Conservation (phyloP, 2,329 filamentous ascomycete genomes). For the Phyllosticta paracitricarpa region DNA sequence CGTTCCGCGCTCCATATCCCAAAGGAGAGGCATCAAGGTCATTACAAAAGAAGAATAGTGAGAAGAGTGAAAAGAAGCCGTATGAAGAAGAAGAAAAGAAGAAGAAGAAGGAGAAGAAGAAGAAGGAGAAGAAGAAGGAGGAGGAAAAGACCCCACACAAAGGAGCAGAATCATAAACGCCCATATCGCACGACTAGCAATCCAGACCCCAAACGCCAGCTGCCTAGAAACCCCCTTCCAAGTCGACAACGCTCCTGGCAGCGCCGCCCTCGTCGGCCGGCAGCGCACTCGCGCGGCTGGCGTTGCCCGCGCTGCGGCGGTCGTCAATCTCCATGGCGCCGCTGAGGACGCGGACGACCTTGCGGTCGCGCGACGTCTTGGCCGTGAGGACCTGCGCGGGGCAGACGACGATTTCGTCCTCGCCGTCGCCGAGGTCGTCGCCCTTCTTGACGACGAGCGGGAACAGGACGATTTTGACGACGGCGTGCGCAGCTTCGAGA, state of each 20-base stretch:
- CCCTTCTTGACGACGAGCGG: slow-evolving; percentile 94
- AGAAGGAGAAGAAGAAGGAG: background rate
- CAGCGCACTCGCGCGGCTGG: background rate
- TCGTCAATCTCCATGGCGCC: slow-evolving; percentile 39
- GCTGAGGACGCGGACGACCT: slow-evolving; percentile 40
- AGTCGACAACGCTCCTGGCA: background rate
- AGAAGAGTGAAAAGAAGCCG: too few relatives aligned
- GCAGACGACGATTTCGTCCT: slow-evolving; percentile 91
- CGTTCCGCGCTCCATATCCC: background rate
- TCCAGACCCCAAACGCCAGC: slow-evolving; percentile 4
- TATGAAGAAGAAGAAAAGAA: background rate
- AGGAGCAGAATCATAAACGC: background rate
- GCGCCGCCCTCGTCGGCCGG: background rate
- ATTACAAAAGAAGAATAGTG: background rate
- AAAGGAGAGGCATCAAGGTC: background rate
- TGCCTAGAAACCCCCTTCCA: slow-evolving; percentile 5
- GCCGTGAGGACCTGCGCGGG: slow-evolving; percentile 88
- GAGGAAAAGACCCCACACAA: background rate
- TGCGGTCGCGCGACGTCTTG: slow-evolving; percentile 33
- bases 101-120: background rate
- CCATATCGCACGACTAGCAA: background rate
- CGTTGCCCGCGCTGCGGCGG: background rate
- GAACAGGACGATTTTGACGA: slow-evolving; percentile 89
- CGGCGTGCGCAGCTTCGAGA: slow-evolving; percentile 62
- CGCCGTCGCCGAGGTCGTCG: slow-evolving; percentile 72